Conservation (phyloP, 2,329 filamentous ascomycete genomes). For the Cyanodermella asteris region DNA sequence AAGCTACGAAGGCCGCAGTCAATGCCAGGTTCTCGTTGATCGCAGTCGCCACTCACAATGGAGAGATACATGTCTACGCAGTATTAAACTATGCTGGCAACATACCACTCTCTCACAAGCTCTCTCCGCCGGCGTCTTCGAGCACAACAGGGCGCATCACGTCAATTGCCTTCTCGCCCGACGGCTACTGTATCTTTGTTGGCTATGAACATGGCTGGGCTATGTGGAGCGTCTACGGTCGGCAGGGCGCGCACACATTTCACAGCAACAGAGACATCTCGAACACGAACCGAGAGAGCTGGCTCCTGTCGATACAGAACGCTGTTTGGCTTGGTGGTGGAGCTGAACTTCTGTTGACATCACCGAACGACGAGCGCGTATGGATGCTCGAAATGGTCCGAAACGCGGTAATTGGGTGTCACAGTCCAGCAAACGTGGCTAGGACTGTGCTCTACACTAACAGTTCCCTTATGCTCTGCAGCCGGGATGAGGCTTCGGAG, state of each 20-base stretch:
- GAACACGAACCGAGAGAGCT: slow-evolving; percentile 50
- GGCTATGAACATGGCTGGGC: slow-evolving; percentile 87
- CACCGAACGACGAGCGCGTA: slow-evolving; percentile 49
- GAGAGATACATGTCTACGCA: slow-evolving; percentile 69
- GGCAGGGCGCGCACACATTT: slow-evolving; percentile 70
- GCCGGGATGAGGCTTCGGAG: slow-evolving; percentile 78
- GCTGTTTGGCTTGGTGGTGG: slow-evolving; percentile 77
- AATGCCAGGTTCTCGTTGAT: slow-evolving; percentile 91
- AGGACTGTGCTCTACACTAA: slow-evolving; percentile 76
- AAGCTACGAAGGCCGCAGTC: slow-evolving; percentile 56
- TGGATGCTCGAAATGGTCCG: slow-evolving; percentile 85
- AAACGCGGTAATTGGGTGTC: slow-evolving; percentile 81
- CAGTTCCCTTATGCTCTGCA: slow-evolving; percentile 73
- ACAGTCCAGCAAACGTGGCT: slow-evolving; percentile 75
- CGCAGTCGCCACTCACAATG: slow-evolving; percentile 61
- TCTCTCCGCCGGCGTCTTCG: slow-evolving; percentile 46
- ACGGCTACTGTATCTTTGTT: slow-evolving; percentile 88
- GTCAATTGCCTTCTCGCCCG: slow-evolving; percentile 68
- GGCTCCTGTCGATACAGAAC: slow-evolving; percentile 58
- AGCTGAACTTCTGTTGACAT: slow-evolving; percentile 60
- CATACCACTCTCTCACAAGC: slow-evolving; percentile 64
- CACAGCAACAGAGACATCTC: slow-evolving; percentile 42
- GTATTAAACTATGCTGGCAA: slow-evolving; percentile 87
- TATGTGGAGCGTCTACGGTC: slow-evolving; percentile 94
- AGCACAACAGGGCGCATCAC: slow-evolving; percentile 48